Conservation (phyloP, 495 filamentous ascomycete species). For the Darksidea phi region DNA sequence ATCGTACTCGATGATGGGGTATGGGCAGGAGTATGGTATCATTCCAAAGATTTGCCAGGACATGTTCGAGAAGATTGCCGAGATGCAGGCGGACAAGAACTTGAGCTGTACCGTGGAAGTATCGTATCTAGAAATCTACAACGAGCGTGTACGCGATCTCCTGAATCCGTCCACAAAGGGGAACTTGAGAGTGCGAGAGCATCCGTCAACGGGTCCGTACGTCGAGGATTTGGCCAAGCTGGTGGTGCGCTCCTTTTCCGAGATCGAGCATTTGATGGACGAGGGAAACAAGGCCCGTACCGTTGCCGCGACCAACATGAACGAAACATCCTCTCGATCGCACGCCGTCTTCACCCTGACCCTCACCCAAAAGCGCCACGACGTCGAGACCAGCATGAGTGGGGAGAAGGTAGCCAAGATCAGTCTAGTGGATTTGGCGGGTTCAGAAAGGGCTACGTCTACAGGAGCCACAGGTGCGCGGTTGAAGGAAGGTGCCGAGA, state of each 20-base stretch:
- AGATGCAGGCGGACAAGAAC: slow-evolving; percentile 67
- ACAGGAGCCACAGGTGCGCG: slow-evolving; percentile 95
- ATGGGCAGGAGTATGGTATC: slow-evolving; percentile 92
- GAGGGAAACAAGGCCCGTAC: slow-evolving; percentile 98
- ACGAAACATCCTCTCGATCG: slow-evolving; percentile 96
- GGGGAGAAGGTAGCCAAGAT: slow-evolving; percentile 98
- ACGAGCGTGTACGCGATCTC: slow-evolving; percentile 94
- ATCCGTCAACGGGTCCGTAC: slow-evolving; percentile 95
- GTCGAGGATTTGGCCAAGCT: slow-evolving; percentile 97
- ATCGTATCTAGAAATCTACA: slow-evolving; percentile 99
- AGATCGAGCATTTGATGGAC: slow-evolving; percentile 98
- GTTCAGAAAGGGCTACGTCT: slow-evolving; percentile 93
- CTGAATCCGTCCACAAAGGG: slow-evolving; percentile 95
- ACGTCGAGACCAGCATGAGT: slow-evolving; percentile 90
- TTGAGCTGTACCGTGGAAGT: slow-evolving; percentile 92
- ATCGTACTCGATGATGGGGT: slow-evolving; percentile 99
- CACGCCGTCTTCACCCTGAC: slow-evolving; percentile 98
- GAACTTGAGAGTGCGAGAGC: slow-evolving; percentile 94
- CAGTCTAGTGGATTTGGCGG: slow-evolving; percentile 94
- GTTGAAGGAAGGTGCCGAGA: slow-evolving; percentile 97
- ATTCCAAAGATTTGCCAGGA: slow-evolving; percentile 97
- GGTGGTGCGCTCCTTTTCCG: slow-evolving; percentile 92
- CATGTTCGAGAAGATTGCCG: slow-evolving; percentile 86
- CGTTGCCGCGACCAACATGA: slow-evolving; percentile 99
- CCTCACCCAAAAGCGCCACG: slow-evolving; percentile 89